Percentiles rank a stretch among this genome's conserved stretches.
phyloP scores from a whole-genome alignment of 2,329 filamentous ascomycete genomes.

The Taxawa tesnikishii region DNA sequence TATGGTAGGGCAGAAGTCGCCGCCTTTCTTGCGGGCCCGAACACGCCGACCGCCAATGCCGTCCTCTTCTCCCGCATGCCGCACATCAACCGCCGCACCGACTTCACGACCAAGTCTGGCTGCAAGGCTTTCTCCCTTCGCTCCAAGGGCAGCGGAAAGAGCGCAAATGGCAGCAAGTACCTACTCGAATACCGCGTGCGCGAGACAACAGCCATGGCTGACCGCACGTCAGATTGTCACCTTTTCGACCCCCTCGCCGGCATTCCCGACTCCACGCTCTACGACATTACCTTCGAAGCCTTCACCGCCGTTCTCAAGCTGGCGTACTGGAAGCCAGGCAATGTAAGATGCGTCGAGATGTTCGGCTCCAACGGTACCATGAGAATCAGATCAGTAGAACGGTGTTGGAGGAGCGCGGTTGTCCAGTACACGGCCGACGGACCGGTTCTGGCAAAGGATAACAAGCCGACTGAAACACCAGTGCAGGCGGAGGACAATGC shows the following conservation, averaged over 20 bases:
- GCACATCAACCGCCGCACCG: neutral
- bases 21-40: too few species aligned
- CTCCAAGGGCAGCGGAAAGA: neutral
- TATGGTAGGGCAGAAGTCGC: too few species aligned
- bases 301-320: constrained; percentile 1
- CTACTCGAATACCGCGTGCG: too few species aligned
- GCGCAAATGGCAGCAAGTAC: too few species aligned
- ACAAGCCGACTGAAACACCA: neutral
- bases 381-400: constrained; percentile 3
- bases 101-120: neutral
- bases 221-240: neutral
- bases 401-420: constrained; percentile 1
- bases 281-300: neutral
- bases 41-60: neutral
- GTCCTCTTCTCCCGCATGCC: neutral
- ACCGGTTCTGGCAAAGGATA: neutral
- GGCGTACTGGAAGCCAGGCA: constrained; percentile 3
- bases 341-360: constrained; percentile 2
- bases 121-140: neutral
- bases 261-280: neutral
- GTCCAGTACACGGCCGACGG: constrained; percentile 5
- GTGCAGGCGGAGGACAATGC: neutral
- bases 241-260: constrained; percentile 4
- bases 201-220: too few species aligned
- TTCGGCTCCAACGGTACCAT: neutral